A percentile compares a stretch with the other conserved stretches of the same genome.
These are phyloP conservation scores for Prunus yedoensis DNA, from an alignment of 331 rosid genomes.

Conservation along the genomic window DNA sequence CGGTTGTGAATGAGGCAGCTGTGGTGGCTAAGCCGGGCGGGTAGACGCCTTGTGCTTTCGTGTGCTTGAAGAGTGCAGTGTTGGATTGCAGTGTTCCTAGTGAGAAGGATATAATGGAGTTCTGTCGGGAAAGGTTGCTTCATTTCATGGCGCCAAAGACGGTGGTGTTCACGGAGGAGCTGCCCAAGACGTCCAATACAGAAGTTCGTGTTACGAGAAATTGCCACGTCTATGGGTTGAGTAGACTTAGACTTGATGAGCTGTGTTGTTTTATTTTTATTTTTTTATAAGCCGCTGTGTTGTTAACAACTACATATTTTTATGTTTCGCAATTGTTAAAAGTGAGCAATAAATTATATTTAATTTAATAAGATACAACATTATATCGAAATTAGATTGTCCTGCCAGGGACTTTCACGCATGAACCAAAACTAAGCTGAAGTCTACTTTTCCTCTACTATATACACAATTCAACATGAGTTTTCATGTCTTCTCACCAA, in stretches of 20 bases:
- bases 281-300: too few relatives aligned
- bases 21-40: not conserved
- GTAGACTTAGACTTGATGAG: too few relatives aligned
- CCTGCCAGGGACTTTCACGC: not conserved
- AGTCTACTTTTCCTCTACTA: not conserved
- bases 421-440: not conserved
- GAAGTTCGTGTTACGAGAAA: not conserved
- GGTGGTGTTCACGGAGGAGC: too few relatives aligned
- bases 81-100: not conserved
- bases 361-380: not conserved
- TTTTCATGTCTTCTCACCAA: constrained; percentile 52
- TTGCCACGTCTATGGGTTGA: not conserved
- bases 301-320: not conserved
- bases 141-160: too few relatives aligned
- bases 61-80: not conserved
- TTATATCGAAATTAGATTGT: not conserved
- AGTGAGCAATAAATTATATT: not conserved
- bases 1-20: not conserved
- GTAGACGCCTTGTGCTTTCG: constrained; percentile 10
- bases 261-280: too few relatives aligned
- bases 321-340: not conserved
- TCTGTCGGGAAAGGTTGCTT: too few relatives aligned
- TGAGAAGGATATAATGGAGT: not conserved
- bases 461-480: constrained; percentile 33
- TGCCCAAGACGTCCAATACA: not conserved